Percentiles rank a stretch among this genome's conserved stretches.
phyloP scores from a whole-genome alignment of 345 rosid species.

The Salix arbutifolia region DNA sequence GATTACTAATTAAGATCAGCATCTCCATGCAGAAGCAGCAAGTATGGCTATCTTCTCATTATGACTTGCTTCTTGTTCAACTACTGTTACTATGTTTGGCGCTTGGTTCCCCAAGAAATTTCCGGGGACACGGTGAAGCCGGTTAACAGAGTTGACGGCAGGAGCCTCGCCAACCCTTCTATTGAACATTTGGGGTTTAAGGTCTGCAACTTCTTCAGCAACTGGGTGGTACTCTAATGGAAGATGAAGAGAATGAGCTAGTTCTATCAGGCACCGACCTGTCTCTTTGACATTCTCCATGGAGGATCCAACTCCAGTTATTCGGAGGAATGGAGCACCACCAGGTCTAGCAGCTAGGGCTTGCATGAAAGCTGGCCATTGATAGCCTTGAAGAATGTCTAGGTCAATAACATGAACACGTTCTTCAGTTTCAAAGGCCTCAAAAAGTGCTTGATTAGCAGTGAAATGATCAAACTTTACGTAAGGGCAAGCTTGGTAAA shows the following conservation, averaged over 20 bases:
- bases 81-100: slow-evolving; percentile 56
- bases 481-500: slow-evolving; percentile 68
- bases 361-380: slow-evolving; percentile 82
- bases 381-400: slow-evolving; percentile 68
- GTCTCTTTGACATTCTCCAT: slow-evolving; percentile 47
- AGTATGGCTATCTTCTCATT: slow-evolving; percentile 60
- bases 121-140: slow-evolving; percentile 50
- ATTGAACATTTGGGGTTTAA: slow-evolving; percentile 63
- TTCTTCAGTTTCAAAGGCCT: slow-evolving; percentile 65
- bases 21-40: slow-evolving; percentile 66
- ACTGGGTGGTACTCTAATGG: slow-evolving; percentile 61
- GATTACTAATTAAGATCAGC: slow-evolving; percentile 19
- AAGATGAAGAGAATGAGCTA: slow-evolving; percentile 59
- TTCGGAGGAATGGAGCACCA: slow-evolving; percentile 57
- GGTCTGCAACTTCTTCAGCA: slow-evolving; percentile 52
- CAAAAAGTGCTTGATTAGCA: slow-evolving; percentile 65
- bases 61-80: slow-evolving; percentile 67
- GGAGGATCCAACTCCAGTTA: slow-evolving; percentile 51
- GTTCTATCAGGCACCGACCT: slow-evolving; percentile 54
- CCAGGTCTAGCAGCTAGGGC: slow-evolving; percentile 57
- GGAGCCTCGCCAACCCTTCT: slow-evolving; percentile 60
- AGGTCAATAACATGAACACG: slow-evolving; percentile 71
- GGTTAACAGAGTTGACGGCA: slow-evolving; percentile 49
- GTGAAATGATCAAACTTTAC: slow-evolving; percentile 69
- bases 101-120: slow-evolving; percentile 53